Base-by-base conservation (phyloP, 2,329 filamentous ascomycete species). In the Madurella mycetomatis region DNA sequence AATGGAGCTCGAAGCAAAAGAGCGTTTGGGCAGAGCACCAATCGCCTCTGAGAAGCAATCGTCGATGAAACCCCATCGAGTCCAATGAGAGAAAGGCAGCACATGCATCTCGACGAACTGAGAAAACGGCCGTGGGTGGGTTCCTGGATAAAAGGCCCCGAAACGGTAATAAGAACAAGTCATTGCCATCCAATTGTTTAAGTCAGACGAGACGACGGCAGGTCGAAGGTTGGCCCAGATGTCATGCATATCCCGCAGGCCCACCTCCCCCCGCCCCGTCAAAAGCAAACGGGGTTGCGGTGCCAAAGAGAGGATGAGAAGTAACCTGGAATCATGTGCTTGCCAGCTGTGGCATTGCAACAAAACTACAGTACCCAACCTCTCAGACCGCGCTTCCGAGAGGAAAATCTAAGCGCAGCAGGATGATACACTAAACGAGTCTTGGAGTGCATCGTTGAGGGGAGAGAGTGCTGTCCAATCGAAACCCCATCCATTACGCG, bases 221-320 rank as follows among this genome's bases (percentile, higher is more conserved):
- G 18, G 19, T 41, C 25, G 7, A 25, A 25, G 46, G n/a, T 13
- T 18, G 40, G 51, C 34, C 50, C 51, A 47, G 49, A 60, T 55
- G 47, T 45, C 54, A 57, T 52, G 54, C 54, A 54, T 58, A 41
- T 47, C 13, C 39, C 39, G 41, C 52, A 44, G 41, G n/a, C n/a
- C n/a, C n/a, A n/a, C n/a, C n/a, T 47, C 39, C 42, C 41, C 37
- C 4, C 25, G 4, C 25, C 25, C 25, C 25, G 7, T 25, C 25
- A 25, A 25, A 25, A 25, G 25, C 25, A 25, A 25, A 25, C 25
- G 25, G 25, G 25, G 25, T 25, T 25, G 25, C 3, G 25, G 25
- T 18, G 32, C 19, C 18, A 31, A 34, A 47, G 43, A 41, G 39
- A 18, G 42, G 18, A 39, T 11, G n/a, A 19, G 7, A 5, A 18